These are phyloP conservation scores for Syncephalastrum racemosum DNA, from an alignment of 371 early-diverging fungal species.

Conservation along the genomic window DNA sequence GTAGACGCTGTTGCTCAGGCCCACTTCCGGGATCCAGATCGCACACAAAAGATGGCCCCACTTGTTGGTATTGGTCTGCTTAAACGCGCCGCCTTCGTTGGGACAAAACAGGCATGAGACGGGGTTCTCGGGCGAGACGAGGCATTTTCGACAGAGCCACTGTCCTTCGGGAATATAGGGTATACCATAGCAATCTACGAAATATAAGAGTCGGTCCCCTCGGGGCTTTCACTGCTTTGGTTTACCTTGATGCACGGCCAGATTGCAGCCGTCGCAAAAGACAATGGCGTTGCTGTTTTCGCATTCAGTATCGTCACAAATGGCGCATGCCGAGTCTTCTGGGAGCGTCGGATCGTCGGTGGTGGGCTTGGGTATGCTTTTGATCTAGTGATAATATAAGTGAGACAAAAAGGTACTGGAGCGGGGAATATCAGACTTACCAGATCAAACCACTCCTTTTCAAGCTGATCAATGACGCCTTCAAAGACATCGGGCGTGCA, in stretches of 20 bases:
- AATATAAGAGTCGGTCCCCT: neutral
- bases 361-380: conserved; percentile 38
- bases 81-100: conserved; percentile 94
- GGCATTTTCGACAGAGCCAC: conserved; percentile 98
- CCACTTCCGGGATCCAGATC: conserved; percentile 95
- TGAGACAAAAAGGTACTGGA: too few relatives aligned
- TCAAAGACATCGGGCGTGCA: conserved; percentile 77
- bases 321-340: conserved; percentile 88
- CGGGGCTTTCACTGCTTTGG: neutral
- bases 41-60: conserved; percentile 98
- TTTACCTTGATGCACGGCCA: conserved; percentile 96
- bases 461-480: conserved; percentile 85
- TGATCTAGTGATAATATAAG: conserved; percentile 23
- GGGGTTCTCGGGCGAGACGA: conserved; percentile 89
- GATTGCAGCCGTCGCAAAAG: conserved; percentile 98
- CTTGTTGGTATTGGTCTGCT: conserved; percentile 87
- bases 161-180: conserved; percentile 99
- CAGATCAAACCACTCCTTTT: conserved; percentile 96
- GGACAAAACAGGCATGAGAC: conserved; percentile 94
- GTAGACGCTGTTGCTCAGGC: conserved; percentile 85
- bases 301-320: conserved; percentile 95
- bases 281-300: conserved; percentile 98
- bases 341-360: conserved; percentile 39
- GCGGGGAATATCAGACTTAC: too few relatives aligned
- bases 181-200: conserved; percentile 96